Evolutionary conservation across 2,329 filamentous ascomycete species (phyloP).

Genomic region (Calonectria honghensis): DNA sequence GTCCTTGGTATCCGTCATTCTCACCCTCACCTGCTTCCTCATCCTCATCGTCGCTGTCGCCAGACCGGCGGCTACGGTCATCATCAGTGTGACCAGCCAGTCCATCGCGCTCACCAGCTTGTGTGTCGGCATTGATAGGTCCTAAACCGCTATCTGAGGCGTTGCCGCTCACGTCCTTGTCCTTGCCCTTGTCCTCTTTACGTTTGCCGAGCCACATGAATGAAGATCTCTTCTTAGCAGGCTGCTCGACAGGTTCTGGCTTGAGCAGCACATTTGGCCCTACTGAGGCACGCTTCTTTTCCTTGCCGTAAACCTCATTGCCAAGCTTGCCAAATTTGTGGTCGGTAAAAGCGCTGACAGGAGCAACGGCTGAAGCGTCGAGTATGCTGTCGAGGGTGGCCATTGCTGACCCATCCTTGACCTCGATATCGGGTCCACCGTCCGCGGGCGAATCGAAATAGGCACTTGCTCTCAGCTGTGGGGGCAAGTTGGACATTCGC

Average conservation of each 20-base stretch:
- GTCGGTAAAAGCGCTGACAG: conserved; percentile 93
- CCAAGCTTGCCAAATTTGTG: conserved; percentile 88
- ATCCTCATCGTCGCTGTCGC: conserved; percentile 56
- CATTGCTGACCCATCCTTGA: conserved; percentile 88
- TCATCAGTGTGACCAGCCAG: conserved; percentile 53
- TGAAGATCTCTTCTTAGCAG: conserved; percentile 68
- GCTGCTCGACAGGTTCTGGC: conserved; percentile 49
- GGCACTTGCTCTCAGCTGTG: conserved; percentile 91
- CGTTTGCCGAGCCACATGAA: conserved; percentile 69
- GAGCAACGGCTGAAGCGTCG: conserved; percentile 90
- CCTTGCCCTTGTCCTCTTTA: conserved; percentile 56
- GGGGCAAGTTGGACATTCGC: conserved; percentile 74
- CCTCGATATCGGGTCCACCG: conserved; percentile 69
- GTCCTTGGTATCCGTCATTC: conserved; percentile 76
- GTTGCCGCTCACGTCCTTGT: conserved; percentile 50
- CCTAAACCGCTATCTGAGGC: conserved; percentile 50
- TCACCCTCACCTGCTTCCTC: conserved; percentile 67
- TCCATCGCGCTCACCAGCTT: conserved; percentile 47
- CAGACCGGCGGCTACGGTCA: conserved; percentile 51
- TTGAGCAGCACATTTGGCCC: conserved; percentile 54
- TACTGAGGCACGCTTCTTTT: conserved; percentile 69
- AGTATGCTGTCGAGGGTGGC: conserved; percentile 93
- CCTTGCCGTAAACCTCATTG: conserved; percentile 81
- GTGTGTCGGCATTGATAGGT: conserved; percentile 54
- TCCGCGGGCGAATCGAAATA: conserved; percentile 86